These are phyloP conservation scores for Akanthomyces dipterigenus DNA, from an alignment of 2,329 filamentous ascomycete genomes.

Conservation along the genomic window DNA sequence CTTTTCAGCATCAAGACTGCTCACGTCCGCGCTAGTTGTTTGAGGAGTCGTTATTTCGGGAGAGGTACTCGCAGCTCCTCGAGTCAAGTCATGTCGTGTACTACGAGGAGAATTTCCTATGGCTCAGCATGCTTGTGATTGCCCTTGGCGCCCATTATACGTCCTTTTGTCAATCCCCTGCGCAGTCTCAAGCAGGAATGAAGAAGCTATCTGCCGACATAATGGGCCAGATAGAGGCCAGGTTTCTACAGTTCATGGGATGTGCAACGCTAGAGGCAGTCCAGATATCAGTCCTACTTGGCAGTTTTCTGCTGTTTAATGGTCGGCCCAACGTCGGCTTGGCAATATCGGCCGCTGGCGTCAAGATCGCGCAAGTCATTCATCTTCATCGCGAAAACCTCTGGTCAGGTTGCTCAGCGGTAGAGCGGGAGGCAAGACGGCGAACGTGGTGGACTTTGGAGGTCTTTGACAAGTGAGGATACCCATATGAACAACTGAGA, in stretches of 20 bases:
- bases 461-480: conserved; percentile 11
- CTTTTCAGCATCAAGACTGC: background rate
- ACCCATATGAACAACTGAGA: too few relatives aligned
- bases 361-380: conserved; percentile 13
- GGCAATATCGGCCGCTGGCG: conserved; percentile 9
- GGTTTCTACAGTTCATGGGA: conserved; percentile 4
- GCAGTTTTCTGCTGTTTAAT: conserved; percentile 11
- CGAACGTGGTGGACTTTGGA: conserved; percentile 12
- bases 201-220: conserved; percentile 5
- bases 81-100: background rate
- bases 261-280: conserved; percentile 10
- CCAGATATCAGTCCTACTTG: conserved; percentile 8
- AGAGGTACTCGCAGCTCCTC: background rate
- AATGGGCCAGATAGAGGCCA: background rate
- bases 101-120: conserved; percentile 10
- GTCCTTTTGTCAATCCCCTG: background rate
- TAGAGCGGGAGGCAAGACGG: conserved; percentile 2
- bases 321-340: conserved; percentile 9
- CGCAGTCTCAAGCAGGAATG: background rate
- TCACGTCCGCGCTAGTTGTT: background rate
- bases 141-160: conserved; percentile 9
- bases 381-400: conserved; percentile 7
- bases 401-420: conserved; percentile 1
- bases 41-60: conserved; percentile 4
- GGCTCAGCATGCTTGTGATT: conserved; percentile 8